Conservation (phyloP, 768 basidiomycete genomes). For the Mycena filopes region DNA sequence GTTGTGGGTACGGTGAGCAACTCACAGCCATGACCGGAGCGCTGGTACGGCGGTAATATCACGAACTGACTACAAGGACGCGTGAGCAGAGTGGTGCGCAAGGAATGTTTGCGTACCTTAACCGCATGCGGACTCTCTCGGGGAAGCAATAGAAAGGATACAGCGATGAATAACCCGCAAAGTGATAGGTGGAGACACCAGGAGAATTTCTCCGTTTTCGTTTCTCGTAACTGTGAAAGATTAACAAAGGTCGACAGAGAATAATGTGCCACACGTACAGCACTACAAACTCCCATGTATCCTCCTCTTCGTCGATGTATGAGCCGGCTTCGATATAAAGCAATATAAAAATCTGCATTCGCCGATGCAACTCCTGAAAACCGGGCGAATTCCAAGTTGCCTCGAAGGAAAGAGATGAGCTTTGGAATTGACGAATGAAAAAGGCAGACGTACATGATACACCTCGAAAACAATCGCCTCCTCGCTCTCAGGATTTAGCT, state of each 20-base stretch:
- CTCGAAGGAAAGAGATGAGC: constrained; percentile 50
- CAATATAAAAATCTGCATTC: constrained; percentile 94
- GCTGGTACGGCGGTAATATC: constrained; percentile 90
- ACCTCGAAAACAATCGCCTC: constrained; percentile 85
- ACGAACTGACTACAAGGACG: constrained; percentile 84
- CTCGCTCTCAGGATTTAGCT: constrained; percentile 60
- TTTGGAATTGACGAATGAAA: background rate
- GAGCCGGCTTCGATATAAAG: constrained; percentile 96
- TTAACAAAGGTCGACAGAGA: background rate
- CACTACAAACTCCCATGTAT: constrained; percentile 91
- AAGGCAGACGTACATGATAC: constrained; percentile 76
- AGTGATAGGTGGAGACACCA: constrained; percentile 80
- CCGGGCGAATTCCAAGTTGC: constrained; percentile 86
- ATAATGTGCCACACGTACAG: constrained; percentile 65
- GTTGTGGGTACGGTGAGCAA: constrained; percentile 4
- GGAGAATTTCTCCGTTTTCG: constrained; percentile 67
- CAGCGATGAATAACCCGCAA: constrained; percentile 92
- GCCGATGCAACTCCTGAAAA: constrained; percentile 89
- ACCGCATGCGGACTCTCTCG: constrained; percentile 84
- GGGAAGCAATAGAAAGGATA: constrained; percentile 98
- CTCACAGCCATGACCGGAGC: constrained; percentile 91
- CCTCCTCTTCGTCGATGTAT: constrained; percentile 94
- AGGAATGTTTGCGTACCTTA: constrained; percentile 66
- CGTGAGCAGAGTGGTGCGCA: constrained; percentile 13
- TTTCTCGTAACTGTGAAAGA: constrained; percentile 77